Evolutionary conservation across 352 stramenopile species (phyloP), one percentile per base, ranked within the genome.

Genomic region (Phytophthora aleatoria): DNA sequence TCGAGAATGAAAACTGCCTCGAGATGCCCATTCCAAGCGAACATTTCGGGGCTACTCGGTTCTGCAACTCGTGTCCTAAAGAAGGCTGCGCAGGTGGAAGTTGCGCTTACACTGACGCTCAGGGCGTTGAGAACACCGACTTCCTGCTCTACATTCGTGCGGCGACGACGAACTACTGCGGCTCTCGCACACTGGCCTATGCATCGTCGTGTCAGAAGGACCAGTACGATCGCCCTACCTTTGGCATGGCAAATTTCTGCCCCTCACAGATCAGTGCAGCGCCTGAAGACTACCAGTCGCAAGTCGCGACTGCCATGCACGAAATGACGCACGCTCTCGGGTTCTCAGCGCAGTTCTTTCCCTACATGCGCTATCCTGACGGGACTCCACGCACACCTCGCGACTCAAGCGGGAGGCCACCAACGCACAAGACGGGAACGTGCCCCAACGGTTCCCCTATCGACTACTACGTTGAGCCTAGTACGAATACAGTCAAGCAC

Each of bases 241-340:
- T 95, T 55, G 86, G 88, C 0, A 94, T 93, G 84, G 70, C 73
- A 6, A 95, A 96, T 67, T 93, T 95, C 47, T 96, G 88, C 43
- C 86, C 88, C 2, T 64, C 54, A 0, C 76, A 91, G 50, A 82
- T 95, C 47, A 81, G 85, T 28, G 80, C 68, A 3, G 74, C 83
- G 15, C 54, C 69, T 13, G 61, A 74, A 50, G 68, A 82, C 61
- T 92, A 91, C 67, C 66, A 87, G 39, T 65, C 65, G 2, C 85
- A 94, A 57, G 72, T 94, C 10, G 63, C 76, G 3, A 93, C 84
- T 2, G 85, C 85, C 9, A 77, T 92, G 64, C 88, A 96, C 53
- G 88, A 96, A 69, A 81, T 96, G 33, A 91, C 83, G 0, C 87
- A 95, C 42, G 86, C 87, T 3, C 67, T 95, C 3, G 88, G 87